Base-by-base conservation (phyloP, 306 rosid genomes). In the Vicia villosa region DNA sequence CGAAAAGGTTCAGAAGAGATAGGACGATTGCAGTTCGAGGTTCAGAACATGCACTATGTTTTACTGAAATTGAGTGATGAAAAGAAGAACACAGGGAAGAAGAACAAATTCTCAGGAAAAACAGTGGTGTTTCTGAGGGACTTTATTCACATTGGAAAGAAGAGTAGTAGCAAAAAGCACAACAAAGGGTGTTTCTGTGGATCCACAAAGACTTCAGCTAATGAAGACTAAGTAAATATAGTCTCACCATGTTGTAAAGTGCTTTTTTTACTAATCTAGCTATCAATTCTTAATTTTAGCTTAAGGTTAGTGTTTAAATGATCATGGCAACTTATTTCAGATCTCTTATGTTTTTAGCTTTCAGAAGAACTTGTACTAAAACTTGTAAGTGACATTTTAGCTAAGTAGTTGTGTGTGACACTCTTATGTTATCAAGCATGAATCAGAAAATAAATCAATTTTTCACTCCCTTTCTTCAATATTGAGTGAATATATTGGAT, bases 11-110 rank as follows among this genome's bases (percentile, higher is more conserved):
- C 96, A 0, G 96, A 91, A 66, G 84, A 87, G 86, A 89, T 95
- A 32, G 97, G 96, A 65, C 58, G 82, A 37, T 68, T 95, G 87
- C 97, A 95, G 73, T 87, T 87, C 38, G 96, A 95, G 82, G 68
- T 95, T 76, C 95, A 95, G 80, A 95, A 83, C 81, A 86, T 95
- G n/a, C 92, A 91, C 20, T 80, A 82, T 26, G 82, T 79, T 78
- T 13, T 91, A 82, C 85, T 87, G 52, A 91, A 95, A 74, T 43
- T 89, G 71, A 86, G 75, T 70, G 94, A 83, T 54, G 96, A 86
- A 50, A 82, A 82, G 69, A 86, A 77, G 56, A 78, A 37, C 66
- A 86, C 76, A 67, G 86, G 88, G 71, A 89, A 88, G 59, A 66
- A 19, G 59, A 66, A 21, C 81, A 84, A 79, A 72, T 91, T 94